Evolutionary conservation across 2,329 filamentous ascomycete genomes (phyloP).

Genomic region (Talaromyces rugulosus): DNA sequence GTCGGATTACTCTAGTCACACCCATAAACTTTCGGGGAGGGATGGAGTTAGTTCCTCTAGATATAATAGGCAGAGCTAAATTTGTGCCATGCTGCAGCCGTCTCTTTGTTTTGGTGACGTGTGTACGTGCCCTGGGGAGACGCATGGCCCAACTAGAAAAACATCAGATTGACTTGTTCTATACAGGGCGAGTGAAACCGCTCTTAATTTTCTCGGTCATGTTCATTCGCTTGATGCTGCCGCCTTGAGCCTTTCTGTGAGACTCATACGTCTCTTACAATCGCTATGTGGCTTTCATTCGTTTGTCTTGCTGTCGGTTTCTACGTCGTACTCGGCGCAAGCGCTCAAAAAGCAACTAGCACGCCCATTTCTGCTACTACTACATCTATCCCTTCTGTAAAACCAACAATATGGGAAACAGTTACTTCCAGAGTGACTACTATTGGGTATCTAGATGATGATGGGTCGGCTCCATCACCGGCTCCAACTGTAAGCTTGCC

Average conservation of each 20-base stretch:
- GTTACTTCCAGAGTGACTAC: conserved; percentile 2
- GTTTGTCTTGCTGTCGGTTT: not conserved
- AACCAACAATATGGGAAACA: not conserved
- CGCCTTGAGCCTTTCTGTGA: not conserved
- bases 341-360: not conserved
- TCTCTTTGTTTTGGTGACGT: not conserved
- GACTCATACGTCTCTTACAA: not conserved
- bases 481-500: not conserved
- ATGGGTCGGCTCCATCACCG: not conserved
- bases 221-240: not conserved
- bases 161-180: not conserved
- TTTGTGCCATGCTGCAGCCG: not conserved
- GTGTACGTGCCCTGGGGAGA: not conserved
- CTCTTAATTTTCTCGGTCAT: not conserved
- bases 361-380: not conserved
- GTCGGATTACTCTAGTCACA: not conserved
- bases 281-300: conserved; percentile 2
- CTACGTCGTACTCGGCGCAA: not conserved
- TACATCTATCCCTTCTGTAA: not conserved
- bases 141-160: not conserved
- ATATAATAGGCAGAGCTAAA: not conserved
- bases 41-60: not conserved
- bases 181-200: not conserved
- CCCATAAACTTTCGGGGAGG: not conserved
- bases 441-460: not conserved